Conservation (phyloP, 768 basidiomycete genomes). For the Mycena venus region DNA sequence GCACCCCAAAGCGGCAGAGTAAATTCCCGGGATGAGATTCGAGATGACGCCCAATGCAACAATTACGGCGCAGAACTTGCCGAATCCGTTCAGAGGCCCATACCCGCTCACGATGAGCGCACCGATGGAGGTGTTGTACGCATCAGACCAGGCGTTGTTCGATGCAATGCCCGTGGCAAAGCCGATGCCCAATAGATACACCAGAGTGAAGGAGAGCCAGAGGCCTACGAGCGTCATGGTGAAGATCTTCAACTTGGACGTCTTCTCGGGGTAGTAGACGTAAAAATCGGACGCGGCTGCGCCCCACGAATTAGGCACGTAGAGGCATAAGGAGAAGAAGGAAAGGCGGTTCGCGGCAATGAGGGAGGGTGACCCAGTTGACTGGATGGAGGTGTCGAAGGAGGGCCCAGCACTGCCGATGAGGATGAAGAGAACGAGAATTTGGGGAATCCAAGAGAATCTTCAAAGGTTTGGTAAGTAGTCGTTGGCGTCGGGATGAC, state of each 20-base stretch:
- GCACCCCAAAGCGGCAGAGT: not conserved
- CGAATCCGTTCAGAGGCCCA: not conserved
- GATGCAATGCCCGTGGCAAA: not conserved
- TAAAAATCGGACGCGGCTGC: not conserved
- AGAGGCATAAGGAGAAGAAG: not conserved
- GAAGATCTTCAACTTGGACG: not conserved
- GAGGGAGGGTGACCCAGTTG: not conserved
- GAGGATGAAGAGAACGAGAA: not conserved
- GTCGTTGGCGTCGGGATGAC: not conserved
- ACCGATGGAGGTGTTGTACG: not conserved
- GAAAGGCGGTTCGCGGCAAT: not conserved
- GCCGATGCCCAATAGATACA: not conserved
- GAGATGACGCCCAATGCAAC: not conserved
- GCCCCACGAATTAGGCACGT: not conserved
- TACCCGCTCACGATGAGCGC: not conserved
- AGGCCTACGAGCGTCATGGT: not conserved
- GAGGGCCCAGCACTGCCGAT: not conserved
- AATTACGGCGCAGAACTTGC: not conserved
- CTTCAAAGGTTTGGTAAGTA: not conserved
- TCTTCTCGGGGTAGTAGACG: not conserved
- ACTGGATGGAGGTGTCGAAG: not conserved
- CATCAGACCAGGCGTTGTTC: not conserved
- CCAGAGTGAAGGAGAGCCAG: not conserved
- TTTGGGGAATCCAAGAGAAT: not conserved
- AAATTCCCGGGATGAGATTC: not conserved